A percentile compares a stretch with the other conserved stretches of the same genome.
phyloP scores from a whole-genome alignment of 2,329 filamentous ascomycete genomes.

The Cercospora sojina region DNA sequence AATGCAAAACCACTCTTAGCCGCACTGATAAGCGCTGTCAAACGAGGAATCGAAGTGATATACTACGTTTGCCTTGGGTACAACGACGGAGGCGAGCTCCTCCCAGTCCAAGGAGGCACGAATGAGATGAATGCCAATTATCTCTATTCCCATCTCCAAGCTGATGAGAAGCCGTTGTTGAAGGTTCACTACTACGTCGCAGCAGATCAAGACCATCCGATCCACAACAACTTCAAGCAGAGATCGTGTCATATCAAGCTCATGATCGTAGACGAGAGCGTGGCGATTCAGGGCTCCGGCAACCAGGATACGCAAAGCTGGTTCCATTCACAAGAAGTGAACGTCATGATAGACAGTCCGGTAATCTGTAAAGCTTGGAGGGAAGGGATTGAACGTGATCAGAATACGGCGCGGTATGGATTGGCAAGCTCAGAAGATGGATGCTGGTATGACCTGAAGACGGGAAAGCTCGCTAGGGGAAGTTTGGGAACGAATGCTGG shows the following conservation, averaged over 20 bases:
- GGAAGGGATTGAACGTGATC: slow-evolving; percentile 49
- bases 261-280: slow-evolving; percentile 66
- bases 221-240: slow-evolving; percentile 64
- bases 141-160: slow-evolving; percentile 56
- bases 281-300: slow-evolving; percentile 72
- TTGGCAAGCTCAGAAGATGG: slow-evolving; percentile 55
- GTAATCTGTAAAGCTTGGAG: slow-evolving; percentile 53
- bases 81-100: slow-evolving; percentile 73
- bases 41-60: slow-evolving; percentile 65
- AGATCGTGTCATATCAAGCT: slow-evolving; percentile 76
- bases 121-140: slow-evolving; percentile 68
- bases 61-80: slow-evolving; percentile 76
- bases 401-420: slow-evolving; percentile 65
- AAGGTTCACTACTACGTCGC: slow-evolving; percentile 68
- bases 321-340: slow-evolving; percentile 76
- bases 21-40: slow-evolving; percentile 63
- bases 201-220: slow-evolving; percentile 68
- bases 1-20: slow-evolving; percentile 68
- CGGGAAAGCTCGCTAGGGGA: slow-evolving; percentile 43
- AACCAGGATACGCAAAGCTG: slow-evolving; percentile 81
- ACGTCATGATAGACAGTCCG: slow-evolving; percentile 68
- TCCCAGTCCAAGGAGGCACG: slow-evolving; percentile 72
- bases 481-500: slow-evolving; percentile 44
- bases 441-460: slow-evolving; percentile 57
- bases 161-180: slow-evolving; percentile 45